Percentiles rank a stretch among this genome's conserved stretches.
phyloP scores from a whole-genome alignment of 2,329 filamentous ascomycete genomes.

The Clarireedia monteithiana region DNA sequence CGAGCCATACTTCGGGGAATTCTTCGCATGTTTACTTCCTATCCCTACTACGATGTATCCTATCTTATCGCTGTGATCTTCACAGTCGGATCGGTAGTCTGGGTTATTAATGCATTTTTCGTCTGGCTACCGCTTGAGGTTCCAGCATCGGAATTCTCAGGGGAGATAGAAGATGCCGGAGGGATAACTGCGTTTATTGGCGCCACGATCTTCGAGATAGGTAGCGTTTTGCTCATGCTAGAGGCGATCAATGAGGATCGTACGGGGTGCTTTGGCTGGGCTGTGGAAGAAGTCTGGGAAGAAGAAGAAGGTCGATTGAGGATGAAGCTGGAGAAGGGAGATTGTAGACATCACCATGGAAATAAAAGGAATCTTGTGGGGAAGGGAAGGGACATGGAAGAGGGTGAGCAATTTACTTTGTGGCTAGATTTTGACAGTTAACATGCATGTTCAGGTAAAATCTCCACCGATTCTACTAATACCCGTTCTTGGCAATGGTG shows the following conservation, averaged over 20 bases:
- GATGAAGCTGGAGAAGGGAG: slow-evolving; percentile 13
- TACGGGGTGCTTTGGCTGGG: slow-evolving; percentile 62
- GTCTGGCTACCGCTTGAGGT: slow-evolving; percentile 50
- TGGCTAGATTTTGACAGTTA: not conserved
- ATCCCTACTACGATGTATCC: slow-evolving; percentile 49
- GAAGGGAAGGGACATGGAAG: slow-evolving; percentile 16
- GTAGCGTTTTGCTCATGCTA: slow-evolving; percentile 53
- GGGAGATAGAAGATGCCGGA: slow-evolving; percentile 45
- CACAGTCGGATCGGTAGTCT: slow-evolving; percentile 45
- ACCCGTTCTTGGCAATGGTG: slow-evolving; percentile 47
- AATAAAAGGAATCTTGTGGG: slow-evolving; percentile 33
- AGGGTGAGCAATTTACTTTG: not conserved
- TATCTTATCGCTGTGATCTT: slow-evolving; percentile 47
- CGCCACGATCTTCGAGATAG: slow-evolving; percentile 58
- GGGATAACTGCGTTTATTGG: slow-evolving; percentile 60
- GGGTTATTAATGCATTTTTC: slow-evolving; percentile 56
- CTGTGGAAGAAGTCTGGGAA: slow-evolving; percentile 43
- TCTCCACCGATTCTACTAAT: not conserved
- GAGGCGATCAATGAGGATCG: slow-evolving; percentile 64
- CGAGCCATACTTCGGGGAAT: slow-evolving; percentile 29
- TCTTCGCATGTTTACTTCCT: slow-evolving; percentile 40
- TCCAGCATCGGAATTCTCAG: slow-evolving; percentile 45
- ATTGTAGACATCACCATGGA: slow-evolving; percentile 36
- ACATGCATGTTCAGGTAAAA: not conserved
- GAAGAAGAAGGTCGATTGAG: slow-evolving; percentile 24